Evolutionary conservation across 352 stramenopile species (phyloP).

Genomic region (Globisporangium acanthophoron): DNA sequence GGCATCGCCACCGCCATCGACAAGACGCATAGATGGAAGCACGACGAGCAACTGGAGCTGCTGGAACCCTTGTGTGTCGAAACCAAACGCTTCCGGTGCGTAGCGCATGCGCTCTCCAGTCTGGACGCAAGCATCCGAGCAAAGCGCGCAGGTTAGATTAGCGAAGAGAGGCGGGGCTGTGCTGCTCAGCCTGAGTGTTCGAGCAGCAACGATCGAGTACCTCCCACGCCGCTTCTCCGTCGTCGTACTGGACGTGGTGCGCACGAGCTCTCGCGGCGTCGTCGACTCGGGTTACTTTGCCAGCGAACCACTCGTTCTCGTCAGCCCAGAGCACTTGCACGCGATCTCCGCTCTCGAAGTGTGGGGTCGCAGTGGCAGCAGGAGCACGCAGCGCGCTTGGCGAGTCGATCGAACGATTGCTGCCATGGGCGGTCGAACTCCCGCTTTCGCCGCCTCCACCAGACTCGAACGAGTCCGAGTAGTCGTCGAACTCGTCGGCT

Average conservation of each 20-base stretch:
- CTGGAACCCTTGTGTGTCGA: constrained; percentile 11
- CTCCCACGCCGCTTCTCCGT: constrained; percentile 49
- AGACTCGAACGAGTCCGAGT: constrained; percentile 48
- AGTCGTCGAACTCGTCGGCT: constrained; percentile 40
- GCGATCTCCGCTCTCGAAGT: constrained; percentile 14
- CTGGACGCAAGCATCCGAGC: background rate
- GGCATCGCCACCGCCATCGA: background rate
- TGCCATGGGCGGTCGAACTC: constrained; percentile 2
- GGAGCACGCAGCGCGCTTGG: background rate
- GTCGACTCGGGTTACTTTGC: constrained; percentile 14
- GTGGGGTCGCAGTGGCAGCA: background rate
- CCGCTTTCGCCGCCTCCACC: background rate
- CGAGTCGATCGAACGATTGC: background rate
- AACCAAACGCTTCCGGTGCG: constrained; percentile 7
- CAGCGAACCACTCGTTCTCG: constrained; percentile 42
- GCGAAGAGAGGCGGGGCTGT: background rate
- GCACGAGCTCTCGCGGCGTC: background rate
- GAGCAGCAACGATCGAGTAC: constrained; percentile 3
- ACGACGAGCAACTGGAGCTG: constrained; percentile 29
- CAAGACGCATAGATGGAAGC: background rate
- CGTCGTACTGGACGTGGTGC: constrained; percentile 41
- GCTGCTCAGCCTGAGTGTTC: background rate
- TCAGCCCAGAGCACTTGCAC: constrained; percentile 48
- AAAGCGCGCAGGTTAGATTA: background rate
- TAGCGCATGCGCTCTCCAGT: constrained; percentile 6